Percentiles rank a stretch among this genome's conserved stretches.
These are phyloP conservation scores for Backusella sp. DNA, from an alignment of 192 early-diverging fungal species.

Conservation along the genomic window DNA sequence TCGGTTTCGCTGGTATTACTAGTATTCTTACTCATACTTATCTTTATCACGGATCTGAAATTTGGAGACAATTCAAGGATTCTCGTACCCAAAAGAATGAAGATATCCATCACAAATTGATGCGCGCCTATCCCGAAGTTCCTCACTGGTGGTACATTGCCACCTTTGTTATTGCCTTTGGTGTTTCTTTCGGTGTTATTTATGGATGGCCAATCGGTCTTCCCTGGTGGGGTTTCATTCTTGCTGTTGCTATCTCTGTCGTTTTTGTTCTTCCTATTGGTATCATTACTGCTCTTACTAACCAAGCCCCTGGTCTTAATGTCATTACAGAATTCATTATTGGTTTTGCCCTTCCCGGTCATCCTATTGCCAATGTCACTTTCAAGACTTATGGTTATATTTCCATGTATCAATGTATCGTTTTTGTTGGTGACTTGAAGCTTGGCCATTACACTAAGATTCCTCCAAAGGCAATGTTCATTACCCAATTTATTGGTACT, in stretches of 20 bases:
- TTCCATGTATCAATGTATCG: conserved; percentile 75
- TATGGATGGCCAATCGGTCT: conserved; percentile 57
- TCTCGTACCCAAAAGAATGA: conserved; percentile 29
- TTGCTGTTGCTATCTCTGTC: conserved; percentile 55
- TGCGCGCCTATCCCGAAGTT: conserved; percentile 72
- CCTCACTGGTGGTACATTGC: conserved; percentile 60
- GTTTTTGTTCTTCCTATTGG: conserved; percentile 80
- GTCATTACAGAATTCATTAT: conserved; percentile 85
- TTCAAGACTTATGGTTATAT: conserved; percentile 89
- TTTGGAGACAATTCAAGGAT: conserved; percentile 40
- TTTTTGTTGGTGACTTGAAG: conserved; percentile 74
- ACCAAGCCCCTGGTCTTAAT: conserved; percentile 75
- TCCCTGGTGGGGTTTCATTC: conserved; percentile 76
- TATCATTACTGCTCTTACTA: conserved; percentile 77
- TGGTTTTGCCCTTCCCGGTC: conserved; percentile 77
- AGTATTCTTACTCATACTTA: conserved; percentile 57
- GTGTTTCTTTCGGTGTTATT: conserved; percentile 47
- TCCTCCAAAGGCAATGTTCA: conserved; percentile 63
- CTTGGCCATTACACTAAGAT: conserved; percentile 79
- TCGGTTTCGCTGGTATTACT: conserved; percentile 55
- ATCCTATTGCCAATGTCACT: conserved; percentile 79
- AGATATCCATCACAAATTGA: conserved; percentile 72
- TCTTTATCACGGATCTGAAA: conserved; percentile 63
- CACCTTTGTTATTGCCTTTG: conserved; percentile 44
- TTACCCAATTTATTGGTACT: conserved; percentile 58